Evolutionary conservation across 352 stramenopile genomes (phyloP), one percentile per base, ranked within the genome.

Genomic region (Thalassiosira livingstoniorum): DNA sequence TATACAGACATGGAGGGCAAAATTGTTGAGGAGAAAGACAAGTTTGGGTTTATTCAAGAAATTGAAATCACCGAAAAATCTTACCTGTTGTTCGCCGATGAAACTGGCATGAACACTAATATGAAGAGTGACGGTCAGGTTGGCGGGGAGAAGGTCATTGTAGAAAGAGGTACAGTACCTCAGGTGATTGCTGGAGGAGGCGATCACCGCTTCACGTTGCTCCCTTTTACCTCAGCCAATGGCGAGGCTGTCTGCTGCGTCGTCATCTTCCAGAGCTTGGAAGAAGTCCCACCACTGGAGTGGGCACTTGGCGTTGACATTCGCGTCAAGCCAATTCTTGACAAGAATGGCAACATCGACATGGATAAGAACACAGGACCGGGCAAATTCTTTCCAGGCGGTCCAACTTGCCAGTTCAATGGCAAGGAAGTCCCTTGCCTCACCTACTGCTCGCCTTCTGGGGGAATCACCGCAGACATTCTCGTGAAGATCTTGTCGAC

Each of bases 361-460:
- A 51, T 51, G 10, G 42, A 10, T 51, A 10, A 13, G 32, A 80
- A 67, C 43, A 43, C 39, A 15, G 29, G 61, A 25, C 4, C 60
- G 32, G 68, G 42, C 42, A 51, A 51, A 51, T 51, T 18, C 18
- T 51, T 18, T 51, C 42, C 42, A 10, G 42, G 42, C 42, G 42
- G 42, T 18, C 42, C 42, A 18, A 10, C 10, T 18, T 51, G 42
- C 42, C 10, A 51, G 10, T 51, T 51, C 42, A 51, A 51, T 51
- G 42, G 42, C 42, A 51, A 51, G 43, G n/a, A 35, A 34, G 42
- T 80, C 45, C 23, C 60, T 73, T 80, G 60, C 63, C 64, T 80
- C 39, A 51, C 10, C 42, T 18, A 51, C 18, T 51, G 42, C 42
- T 51, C 42, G 10, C 10, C 10, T 51, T 18, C 10, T 51, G 42